phyloP scores from a whole-genome alignment of 1,139 yeast species.

The Sugiyamaella xylanicola region DNA sequence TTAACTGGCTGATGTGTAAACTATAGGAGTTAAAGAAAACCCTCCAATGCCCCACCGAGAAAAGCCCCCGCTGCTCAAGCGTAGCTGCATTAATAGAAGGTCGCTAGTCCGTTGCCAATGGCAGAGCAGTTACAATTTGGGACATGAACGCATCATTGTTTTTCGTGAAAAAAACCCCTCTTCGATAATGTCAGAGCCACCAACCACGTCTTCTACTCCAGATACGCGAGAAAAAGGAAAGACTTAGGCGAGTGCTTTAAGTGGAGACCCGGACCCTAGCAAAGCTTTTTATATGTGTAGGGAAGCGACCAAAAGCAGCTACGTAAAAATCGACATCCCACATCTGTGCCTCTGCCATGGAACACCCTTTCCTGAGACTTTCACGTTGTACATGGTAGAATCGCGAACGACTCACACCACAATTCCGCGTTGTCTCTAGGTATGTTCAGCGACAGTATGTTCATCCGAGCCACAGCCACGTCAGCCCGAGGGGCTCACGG shows the following conservation, averaged over 20 bases:
- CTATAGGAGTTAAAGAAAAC: not conserved
- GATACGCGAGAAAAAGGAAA: not conserved
- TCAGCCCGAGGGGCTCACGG: not conserved
- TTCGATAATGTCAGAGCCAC: not conserved
- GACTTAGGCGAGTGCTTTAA: conserved; percentile 7
- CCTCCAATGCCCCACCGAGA: conserved; percentile 20
- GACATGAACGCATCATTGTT: conserved; percentile 22
- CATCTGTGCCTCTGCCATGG: not conserved
- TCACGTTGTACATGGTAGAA: not conserved
- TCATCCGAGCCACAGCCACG: not conserved
- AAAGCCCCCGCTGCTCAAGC: not conserved
- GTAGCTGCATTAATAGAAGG: not conserved
- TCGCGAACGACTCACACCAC: not conserved
- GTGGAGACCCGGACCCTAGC: conserved; percentile 14
- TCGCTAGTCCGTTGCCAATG: not conserved
- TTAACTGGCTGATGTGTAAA: not conserved
- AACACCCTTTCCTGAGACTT: not conserved
- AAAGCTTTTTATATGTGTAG: conserved; percentile 13
- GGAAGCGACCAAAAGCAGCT: conserved; percentile 15
- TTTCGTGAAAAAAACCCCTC: conserved; percentile 1
- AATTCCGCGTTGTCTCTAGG: not conserved
- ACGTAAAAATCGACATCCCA: conserved; percentile 10
- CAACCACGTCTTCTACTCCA: conserved; percentile 1
- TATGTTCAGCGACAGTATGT: not conserved
- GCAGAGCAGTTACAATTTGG: not conserved